Base-by-base conservation (phyloP, 306 rosid species). In the Acacia acuminata region DNA sequence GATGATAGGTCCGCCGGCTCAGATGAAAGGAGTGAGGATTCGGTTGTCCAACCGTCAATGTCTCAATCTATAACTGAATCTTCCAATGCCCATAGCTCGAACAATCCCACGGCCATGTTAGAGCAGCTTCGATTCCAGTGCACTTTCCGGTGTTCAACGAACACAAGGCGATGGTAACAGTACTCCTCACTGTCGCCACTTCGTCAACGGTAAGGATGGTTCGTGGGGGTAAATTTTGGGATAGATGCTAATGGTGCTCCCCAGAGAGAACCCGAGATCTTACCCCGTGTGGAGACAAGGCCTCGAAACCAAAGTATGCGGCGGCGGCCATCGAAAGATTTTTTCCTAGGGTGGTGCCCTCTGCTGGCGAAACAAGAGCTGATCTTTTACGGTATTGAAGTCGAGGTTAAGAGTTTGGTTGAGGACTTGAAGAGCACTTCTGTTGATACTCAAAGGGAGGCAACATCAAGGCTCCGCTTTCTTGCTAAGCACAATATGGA, bases 401-500 rank as follows among this genome's bases (percentile, higher is more conserved):
- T 85, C 76, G 86, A 88, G 85, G 94, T 96, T 40, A 91, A 88
- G 84, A 88, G 71, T 82, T 87, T 94, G 83, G 94, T 96, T 43
- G 96, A 90, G 83, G 89, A 91, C 65, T 88, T 94, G 94, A 87
- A 79, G 81, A 85, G 88, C 83, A 48, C 79, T 82, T 88, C 97
- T 70, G 63, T 89, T 79, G 94, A 94, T 83, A 85, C 89, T 81
- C 86, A 88, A 85, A 92, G 94, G 90, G 93, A 85, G 17, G 98
- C 97, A 83, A 90, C 97, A 25, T 77, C 82, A 73, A 92, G 89
- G 82, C 79, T 96, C 19, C 94, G 99, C 73, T 82, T 89, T 82
- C 97, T 96, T 88, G 96, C 99, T 32, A 92, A 89, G 86, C 91
- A 88, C 75, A 93, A 88, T 64, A 92, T 90, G 90, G 98, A 96